Conservation (phyloP, 345 rosid species). For the Capsella bursapastoris region DNA sequence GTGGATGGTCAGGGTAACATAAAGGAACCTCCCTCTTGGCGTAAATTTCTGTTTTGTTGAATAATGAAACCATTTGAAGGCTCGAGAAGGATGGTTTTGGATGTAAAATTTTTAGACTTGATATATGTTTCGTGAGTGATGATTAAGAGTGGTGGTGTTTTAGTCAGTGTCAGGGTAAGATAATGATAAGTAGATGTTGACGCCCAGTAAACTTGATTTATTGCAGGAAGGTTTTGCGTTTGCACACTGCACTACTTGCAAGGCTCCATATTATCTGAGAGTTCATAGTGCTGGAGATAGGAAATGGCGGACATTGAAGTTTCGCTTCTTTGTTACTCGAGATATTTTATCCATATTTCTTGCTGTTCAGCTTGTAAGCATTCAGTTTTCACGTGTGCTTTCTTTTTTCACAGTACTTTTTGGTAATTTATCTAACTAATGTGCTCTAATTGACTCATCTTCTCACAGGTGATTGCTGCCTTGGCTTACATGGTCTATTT, state of each 20-base stretch:
- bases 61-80: background rate
- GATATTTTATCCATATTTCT: constrained; percentile 90
- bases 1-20: background rate
- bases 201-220: background rate
- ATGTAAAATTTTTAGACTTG: constrained; percentile 1
- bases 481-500: constrained; percentile 87
- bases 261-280: constrained; percentile 95
- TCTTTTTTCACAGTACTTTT: background rate
- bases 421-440: background rate
- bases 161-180: background rate
- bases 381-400: constrained; percentile 14
- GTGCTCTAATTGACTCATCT: constrained; percentile 17
- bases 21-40: background rate
- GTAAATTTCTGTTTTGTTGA: background rate
- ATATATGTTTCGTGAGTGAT: constrained; percentile 1
- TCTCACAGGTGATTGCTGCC: constrained; percentile 78
- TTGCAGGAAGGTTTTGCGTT: constrained; percentile 98
- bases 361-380: constrained; percentile 87
- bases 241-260: constrained; percentile 99
- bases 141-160: background rate
- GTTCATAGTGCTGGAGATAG: constrained; percentile 97
- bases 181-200: constrained; percentile 11
- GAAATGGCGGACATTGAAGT: constrained; percentile 94
- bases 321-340: constrained; percentile 97
- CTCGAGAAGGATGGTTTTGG: constrained; percentile 3